Evolutionary conservation across 1,139 yeast species (phyloP).

Genomic region (Kluyveromyces sp.): DNA sequence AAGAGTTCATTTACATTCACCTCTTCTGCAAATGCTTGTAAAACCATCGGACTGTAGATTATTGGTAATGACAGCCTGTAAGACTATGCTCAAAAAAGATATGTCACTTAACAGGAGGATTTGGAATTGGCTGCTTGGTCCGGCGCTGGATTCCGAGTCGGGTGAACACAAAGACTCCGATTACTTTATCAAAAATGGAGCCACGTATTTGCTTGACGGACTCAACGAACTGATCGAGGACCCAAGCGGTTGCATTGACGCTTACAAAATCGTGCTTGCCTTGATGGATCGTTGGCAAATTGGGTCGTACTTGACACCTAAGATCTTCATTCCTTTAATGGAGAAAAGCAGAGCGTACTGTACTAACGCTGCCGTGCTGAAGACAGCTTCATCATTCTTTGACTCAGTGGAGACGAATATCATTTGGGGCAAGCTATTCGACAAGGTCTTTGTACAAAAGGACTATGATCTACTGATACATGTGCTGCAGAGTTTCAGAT

Average conservation of each 20-base stretch:
- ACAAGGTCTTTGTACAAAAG: conserved; percentile 31
- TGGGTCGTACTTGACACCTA: conserved; percentile 65
- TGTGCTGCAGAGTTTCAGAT: conserved; percentile 57
- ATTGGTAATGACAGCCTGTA: conserved; percentile 56
- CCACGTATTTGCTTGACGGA: conserved; percentile 44
- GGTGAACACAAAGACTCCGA: conserved; percentile 25
- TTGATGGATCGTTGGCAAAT: conserved; percentile 93
- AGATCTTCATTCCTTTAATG: conserved; percentile 59
- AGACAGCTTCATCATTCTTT: conserved; percentile 60
- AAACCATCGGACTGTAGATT: conserved; percentile 48
- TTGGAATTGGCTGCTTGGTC: conserved; percentile 90
- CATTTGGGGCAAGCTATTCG: conserved; percentile 63
- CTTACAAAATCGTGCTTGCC: conserved; percentile 59
- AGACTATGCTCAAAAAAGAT: conserved; percentile 70
- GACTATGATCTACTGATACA: conserved; percentile 46
- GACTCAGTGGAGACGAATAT: conserved; percentile 76
- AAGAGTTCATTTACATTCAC: conserved; percentile 58
- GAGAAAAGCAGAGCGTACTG: conserved; percentile 33
- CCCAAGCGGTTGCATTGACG: conserved; percentile 30
- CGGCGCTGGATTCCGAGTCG: conserved; percentile 29
- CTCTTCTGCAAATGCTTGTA: conserved; percentile 44
- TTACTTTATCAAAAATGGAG: conserved; percentile 56
- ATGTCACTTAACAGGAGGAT: conserved; percentile 90
- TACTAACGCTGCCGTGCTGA: conserved; percentile 39
- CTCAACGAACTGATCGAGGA: conserved; percentile 43